Evolutionary conservation across 2,329 filamentous ascomycete species (phyloP).

Genomic region (Alternaria tenuissima): DNA sequence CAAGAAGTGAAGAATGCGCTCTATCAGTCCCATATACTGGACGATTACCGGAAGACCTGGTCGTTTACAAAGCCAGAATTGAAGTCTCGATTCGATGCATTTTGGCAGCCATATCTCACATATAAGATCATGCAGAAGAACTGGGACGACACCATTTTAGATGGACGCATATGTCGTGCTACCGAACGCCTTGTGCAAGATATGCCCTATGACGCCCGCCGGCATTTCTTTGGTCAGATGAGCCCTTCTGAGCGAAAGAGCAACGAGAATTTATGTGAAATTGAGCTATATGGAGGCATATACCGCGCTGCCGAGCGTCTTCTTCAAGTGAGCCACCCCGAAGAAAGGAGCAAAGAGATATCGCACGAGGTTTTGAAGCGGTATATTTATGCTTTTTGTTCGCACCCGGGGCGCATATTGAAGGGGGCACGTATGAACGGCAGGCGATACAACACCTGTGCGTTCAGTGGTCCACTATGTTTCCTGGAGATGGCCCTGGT

Average conservation of each 20-base stretch:
- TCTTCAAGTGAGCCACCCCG: not conserved
- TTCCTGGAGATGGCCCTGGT: not conserved
- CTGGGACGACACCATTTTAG: not conserved
- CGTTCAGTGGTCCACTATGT: not conserved
- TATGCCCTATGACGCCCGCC: not conserved
- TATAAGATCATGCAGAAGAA: constrained; percentile 3
- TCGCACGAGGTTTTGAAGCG: not conserved
- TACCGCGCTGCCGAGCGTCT: not conserved
- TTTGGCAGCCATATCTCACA: constrained; percentile 13
- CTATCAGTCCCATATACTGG: not conserved
- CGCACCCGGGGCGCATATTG: not conserved
- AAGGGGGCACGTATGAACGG: not conserved
- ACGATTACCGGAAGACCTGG: not conserved
- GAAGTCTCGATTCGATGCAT: not conserved
- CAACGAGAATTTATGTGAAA: too few species aligned
- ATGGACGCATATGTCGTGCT: not conserved
- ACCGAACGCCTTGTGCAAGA: not conserved
- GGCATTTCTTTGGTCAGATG: not conserved
- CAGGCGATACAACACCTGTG: not conserved
- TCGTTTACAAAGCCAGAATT: not conserved
- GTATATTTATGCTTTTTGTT: not conserved
- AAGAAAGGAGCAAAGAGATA: not conserved
- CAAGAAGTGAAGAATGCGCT: constrained; percentile 5
- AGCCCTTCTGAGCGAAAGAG: not conserved
- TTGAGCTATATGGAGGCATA: not conserved